phyloP scores from a whole-genome alignment of 2,329 filamentous ascomycete species.

The Cercospora sp. region DNA sequence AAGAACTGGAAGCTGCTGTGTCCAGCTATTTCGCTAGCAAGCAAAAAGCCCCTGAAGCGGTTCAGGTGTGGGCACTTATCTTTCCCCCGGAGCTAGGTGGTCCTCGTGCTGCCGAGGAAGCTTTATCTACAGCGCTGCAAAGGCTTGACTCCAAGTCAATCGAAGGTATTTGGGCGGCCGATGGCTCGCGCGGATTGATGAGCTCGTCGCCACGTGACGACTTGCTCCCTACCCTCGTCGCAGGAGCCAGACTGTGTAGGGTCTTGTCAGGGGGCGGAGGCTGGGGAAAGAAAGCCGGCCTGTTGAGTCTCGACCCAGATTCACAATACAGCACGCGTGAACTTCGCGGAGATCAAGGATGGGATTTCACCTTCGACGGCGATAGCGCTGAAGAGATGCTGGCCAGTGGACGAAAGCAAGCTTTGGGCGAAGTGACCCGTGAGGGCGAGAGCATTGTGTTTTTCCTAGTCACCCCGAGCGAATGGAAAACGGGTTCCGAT shows the following conservation, averaged over 20 bases:
- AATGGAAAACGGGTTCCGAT: not conserved
- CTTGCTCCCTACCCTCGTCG: not conserved
- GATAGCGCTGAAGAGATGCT: slow-evolving; percentile 37
- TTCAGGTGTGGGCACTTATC: slow-evolving; percentile 74
- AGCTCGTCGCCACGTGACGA: not conserved
- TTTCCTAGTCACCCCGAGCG: slow-evolving; percentile 48
- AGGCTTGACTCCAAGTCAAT: slow-evolving; percentile 9
- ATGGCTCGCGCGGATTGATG: not conserved
- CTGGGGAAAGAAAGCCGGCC: slow-evolving; percentile 77
- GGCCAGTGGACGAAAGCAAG: slow-evolving; percentile 40
- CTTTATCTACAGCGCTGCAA: not conserved
- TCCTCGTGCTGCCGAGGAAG: slow-evolving; percentile 7
- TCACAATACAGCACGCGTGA: slow-evolving; percentile 53
- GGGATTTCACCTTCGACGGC: slow-evolving; percentile 48
- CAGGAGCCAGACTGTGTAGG: slow-evolving; percentile 47
- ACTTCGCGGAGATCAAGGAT: slow-evolving; percentile 58
- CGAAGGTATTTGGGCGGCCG: not conserved
- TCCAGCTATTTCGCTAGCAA: slow-evolving; percentile 56
- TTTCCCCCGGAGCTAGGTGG: slow-evolving; percentile 46
- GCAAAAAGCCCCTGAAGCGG: slow-evolving; percentile 47
- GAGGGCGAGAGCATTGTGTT: slow-evolving; percentile 69
- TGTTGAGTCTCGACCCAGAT: slow-evolving; percentile 76
- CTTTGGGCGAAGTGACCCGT: slow-evolving; percentile 58
- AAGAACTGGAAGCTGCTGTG: slow-evolving; percentile 68
- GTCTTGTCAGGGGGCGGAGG: slow-evolving; percentile 78